phyloP scores from a whole-genome alignment of 495 filamentous ascomycete genomes.

The Recurvomyces mirabilis region DNA sequence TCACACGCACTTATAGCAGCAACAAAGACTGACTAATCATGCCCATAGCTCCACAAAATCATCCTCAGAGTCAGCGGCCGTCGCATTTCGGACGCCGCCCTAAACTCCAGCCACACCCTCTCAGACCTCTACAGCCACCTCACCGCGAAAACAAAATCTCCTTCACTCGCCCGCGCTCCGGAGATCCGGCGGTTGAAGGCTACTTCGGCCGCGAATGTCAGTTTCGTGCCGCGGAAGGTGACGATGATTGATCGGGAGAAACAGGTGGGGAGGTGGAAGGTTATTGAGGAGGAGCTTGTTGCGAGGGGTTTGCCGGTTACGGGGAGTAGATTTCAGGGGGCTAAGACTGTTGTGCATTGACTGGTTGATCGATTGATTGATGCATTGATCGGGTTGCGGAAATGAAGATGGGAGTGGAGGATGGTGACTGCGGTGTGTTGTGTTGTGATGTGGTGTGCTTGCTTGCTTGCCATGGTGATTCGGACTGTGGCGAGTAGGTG shows the following conservation, averaged over 20 bases:
- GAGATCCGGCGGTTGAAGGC: constrained; percentile 32
- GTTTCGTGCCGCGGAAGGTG: constrained; percentile 46
- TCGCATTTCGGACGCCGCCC: constrained; percentile 55
- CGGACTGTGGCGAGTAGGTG: too few relatives aligned
- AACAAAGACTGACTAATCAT: too few relatives aligned
- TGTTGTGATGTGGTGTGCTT: too few relatives aligned
- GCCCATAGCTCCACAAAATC: constrained; percentile 64
- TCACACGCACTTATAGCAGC: too few relatives aligned
- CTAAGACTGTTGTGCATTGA: constrained; percentile 1
- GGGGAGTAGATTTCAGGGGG: constrained; percentile 4
- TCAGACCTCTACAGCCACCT: constrained; percentile 44
- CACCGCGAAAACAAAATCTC: constrained; percentile 47
- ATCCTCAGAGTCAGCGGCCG: constrained; percentile 66
- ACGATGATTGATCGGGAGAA: constrained; percentile 61
- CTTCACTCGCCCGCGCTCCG: constrained; percentile 38
- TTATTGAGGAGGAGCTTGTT: constrained; percentile 63
- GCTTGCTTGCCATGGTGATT: too few relatives aligned
- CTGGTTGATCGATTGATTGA: background rate
- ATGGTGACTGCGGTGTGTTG: too few relatives aligned
- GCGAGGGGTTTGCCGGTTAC: constrained; percentile 39
- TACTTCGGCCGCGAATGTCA: constrained; percentile 59
- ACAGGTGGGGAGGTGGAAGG: constrained; percentile 70
- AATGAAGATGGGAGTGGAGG: too few relatives aligned
- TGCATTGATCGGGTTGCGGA: background rate
- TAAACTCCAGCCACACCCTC: constrained; percentile 43